Evolutionary conservation across 2,329 filamentous ascomycete species (phyloP), one percentile per base, ranked within the genome.

Genomic region (Fusarium mangiferae): DNA sequence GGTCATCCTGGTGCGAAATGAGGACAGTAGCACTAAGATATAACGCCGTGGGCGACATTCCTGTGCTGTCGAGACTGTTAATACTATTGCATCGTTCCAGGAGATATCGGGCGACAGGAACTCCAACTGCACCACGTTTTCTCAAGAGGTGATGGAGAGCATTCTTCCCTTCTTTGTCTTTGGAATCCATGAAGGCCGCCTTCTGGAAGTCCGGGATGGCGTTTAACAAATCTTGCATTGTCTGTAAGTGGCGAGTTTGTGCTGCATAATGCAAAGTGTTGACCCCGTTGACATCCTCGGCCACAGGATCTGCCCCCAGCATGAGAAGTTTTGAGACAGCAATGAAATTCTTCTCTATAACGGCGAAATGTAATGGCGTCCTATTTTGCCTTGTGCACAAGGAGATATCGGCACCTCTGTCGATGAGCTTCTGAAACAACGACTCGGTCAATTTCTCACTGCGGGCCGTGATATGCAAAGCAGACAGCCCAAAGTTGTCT

Each of bases 1-100:
- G 8, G 5, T 28, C 26, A 46, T 22, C 13, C 8, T 28, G 4
- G 26, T 4, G 20, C 4, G 26, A 9, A 14, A 20, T 0, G 5
- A 46, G 2, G 44, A 28, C 26, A 28, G 6, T 15, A 6, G 45
- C 24, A 22, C 18, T 22, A 4, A 15, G 8, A 22, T 15, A 46
- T 7, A 28, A 6, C 0, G 45, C 45, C 0, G 5, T 2, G 13
- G 45, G 45, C 2, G 26, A 46, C 45, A 46, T 46, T 9, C 44
- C 26, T 22, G 12, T 15, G 7, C 20, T 46, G 26, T 28, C 26
- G 7, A 28, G 18, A 20, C 9, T 5, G 26, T 28, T 28, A 4
- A 46, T 46, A 18, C 26, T 18, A 15, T 28, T 46, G 6, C 20
- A 28, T 5, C 7, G 45, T 15, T 26, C 12, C 18, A 46, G 20